phyloP scores from a whole-genome alignment of 1,139 yeast genomes.

The Magnusiomyces sp. region DNA sequence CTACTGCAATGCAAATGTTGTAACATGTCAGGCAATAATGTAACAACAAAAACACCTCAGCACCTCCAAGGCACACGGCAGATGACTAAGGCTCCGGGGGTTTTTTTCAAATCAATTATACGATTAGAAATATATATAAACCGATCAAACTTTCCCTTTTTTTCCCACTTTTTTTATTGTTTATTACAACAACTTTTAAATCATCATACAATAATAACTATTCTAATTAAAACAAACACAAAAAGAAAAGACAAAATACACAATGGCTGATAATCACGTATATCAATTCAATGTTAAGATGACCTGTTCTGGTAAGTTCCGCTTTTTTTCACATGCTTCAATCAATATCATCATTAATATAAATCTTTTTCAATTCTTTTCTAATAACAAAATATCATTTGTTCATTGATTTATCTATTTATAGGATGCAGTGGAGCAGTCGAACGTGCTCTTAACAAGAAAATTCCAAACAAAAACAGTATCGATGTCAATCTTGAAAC shows the following conservation, averaged over 20 bases:
- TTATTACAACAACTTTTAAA: not conserved
- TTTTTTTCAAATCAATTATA: too few species aligned
- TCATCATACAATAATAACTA: not conserved
- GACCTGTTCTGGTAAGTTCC: constrained; percentile 55
- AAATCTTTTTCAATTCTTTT: too few species aligned
- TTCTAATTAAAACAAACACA: not conserved
- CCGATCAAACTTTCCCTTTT: not conserved
- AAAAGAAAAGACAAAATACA: not conserved
- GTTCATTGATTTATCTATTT: not conserved
- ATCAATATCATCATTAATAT: too few species aligned
- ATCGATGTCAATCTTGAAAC: constrained; percentile 68
- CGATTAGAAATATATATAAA: too few species aligned
- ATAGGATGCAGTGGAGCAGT: constrained; percentile 82
- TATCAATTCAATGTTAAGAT: constrained; percentile 72
- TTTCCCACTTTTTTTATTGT: not conserved
- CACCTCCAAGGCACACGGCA: too few species aligned
- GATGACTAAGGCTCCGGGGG: too few species aligned
- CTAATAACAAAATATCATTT: not conserved
- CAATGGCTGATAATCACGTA: constrained; percentile 42
- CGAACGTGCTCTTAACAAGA: constrained; percentile 60
- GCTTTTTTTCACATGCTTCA: not conserved
- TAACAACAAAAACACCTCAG: too few species aligned
- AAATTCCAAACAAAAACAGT: constrained; percentile 60
- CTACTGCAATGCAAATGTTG: too few species aligned
- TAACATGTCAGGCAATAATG: too few species aligned